Base-by-base conservation (phyloP, 2,329 filamentous ascomycete genomes). In the Aureobasidium melanogenum region DNA sequence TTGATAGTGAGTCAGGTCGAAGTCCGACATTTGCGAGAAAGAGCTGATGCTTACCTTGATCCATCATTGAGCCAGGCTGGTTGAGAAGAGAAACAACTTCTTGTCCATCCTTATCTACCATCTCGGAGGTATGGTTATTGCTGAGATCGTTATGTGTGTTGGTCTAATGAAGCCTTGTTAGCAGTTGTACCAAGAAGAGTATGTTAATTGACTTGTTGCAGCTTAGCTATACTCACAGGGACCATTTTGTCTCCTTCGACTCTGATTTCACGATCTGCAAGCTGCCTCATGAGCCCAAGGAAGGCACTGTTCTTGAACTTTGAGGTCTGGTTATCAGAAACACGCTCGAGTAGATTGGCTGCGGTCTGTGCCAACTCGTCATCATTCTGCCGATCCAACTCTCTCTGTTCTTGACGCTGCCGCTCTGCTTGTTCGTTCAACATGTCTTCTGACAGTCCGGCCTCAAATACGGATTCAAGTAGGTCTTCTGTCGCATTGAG, bases 291-390 rank as follows among this genome's bases (percentile, higher is more conserved):
- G 48, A 95, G 76, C 4, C 82, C 79, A 0, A 93, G 75, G 69
- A 95, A 95, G 62, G 83, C 83, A 66, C 88, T 92, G 69, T 91
- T 84, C 67, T 85, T 84, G 72, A 94, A 94, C 69, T 93, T 93
- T 50, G 84, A 76, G 60, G 82, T 86, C 62, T 84, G 81, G 66
- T 93, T 86, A 67, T 86, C 78, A 22, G 83, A 79, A 14, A 95
- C 83, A 39, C 84, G 85, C 59, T 87, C 80, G 5, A 94, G 77
- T 4, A 95, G 78, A 62, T 87, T 79, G 17, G 83, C 85, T 5
- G 90, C 90, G 1, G 88, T 91, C 43, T 79, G 79, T 22, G 88
- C 86, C 30, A 94, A 80, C 47, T 88, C 88, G 64, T 90, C 84
- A 26, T 84, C 80, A 56, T 87, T 80, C 24, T 74, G 56, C 44